These are phyloP conservation scores for Limtongozyma cylindracea DNA, from an alignment of 805 yeast genomes.

Conservation along the genomic window DNA sequence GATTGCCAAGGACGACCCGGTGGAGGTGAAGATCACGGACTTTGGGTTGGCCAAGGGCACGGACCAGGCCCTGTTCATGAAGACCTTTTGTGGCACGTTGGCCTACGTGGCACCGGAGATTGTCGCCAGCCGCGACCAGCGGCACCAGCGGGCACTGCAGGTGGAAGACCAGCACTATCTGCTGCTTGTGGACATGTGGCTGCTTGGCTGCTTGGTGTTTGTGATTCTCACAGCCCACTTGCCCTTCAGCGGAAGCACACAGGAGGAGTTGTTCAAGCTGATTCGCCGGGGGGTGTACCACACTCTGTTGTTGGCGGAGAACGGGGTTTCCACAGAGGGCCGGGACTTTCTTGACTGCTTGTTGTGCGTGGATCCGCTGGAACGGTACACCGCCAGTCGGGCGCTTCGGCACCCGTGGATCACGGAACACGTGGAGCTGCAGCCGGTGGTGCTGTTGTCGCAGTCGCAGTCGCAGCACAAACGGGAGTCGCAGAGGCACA, in stretches of 20 bases:
- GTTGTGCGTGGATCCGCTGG: conserved; percentile 51
- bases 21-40: conserved; percentile 78
- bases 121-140: too few relatives aligned
- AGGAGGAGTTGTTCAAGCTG: conserved; percentile 56
- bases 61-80: conserved; percentile 65
- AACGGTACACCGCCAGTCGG: conserved; percentile 46
- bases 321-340: conserved; percentile 41
- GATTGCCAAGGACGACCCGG: conserved; percentile 79
- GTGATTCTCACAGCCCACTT: conserved; percentile 81
- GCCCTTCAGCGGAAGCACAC: conserved; percentile 88
- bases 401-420: conserved; percentile 71
- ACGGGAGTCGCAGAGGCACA: too few relatives aligned
- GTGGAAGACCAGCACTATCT: too few relatives aligned
- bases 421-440: conserved; percentile 6
- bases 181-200: conserved; percentile 90
- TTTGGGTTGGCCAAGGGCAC: conserved; percentile 89
- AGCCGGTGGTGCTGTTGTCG: conserved; percentile 27
- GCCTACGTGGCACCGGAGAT: conserved; percentile 97
- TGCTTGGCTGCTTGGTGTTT: conserved; percentile 81
- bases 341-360: conserved; percentile 45
- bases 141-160: too few relatives aligned
- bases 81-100: conserved; percentile 91
- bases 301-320: conserved; percentile 44
- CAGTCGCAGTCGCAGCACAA: conserved; percentile 53
- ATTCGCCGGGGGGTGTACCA: conserved; percentile 63